Evolutionary conservation across 768 basidiomycete genomes (phyloP), one percentile per base, ranked within the genome.

Genomic region (Boletus sp.): DNA sequence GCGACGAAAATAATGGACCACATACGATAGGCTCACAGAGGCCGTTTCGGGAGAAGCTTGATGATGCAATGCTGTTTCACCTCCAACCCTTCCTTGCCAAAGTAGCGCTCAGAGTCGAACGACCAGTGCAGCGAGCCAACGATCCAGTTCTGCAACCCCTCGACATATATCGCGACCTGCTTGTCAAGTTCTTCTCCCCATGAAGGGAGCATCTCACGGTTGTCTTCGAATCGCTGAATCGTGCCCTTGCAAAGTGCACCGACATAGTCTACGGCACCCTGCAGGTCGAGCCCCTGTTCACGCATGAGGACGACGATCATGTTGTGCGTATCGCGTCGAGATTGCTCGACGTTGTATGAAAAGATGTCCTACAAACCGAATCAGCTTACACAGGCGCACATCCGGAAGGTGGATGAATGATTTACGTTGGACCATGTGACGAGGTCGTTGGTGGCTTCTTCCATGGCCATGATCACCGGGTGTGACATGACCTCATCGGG

Each of bases 271-370:
- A 90, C 69, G 4, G 88, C 87, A 35, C 77, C 73, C 58, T 89
- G 86, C 9, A 90, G 72, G 36, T 75, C 75, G 48, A 84, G 75
- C 4, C 78, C 80, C 50, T 83, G 80, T 57, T 84, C 75, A 44
- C 77, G 72, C 84, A 86, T 88, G 59, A 89, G 77, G 50, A 89
- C 83, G n/a, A 78, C 74, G 53, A 90, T 79, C 79, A 89, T 85
- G 67, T 90, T 89, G 68, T 87, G 84, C 17, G 82, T 84, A 58
- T 87, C 84, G 10, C 79, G 80, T 14, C 83, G 80, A 3, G 86
- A 80, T 69, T 89, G 88, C 65, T 90, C 89, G 44, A 83, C 81
- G 57, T 89, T 88, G 70, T 86, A 90, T 1, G 87, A 90, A 66
- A 86, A 85, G 36, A 89, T 84, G 59, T 89, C 88, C 87, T 88